Conservation (phyloP, 2,329 filamentous ascomycete species). For the Penicillium oxalicum region DNA sequence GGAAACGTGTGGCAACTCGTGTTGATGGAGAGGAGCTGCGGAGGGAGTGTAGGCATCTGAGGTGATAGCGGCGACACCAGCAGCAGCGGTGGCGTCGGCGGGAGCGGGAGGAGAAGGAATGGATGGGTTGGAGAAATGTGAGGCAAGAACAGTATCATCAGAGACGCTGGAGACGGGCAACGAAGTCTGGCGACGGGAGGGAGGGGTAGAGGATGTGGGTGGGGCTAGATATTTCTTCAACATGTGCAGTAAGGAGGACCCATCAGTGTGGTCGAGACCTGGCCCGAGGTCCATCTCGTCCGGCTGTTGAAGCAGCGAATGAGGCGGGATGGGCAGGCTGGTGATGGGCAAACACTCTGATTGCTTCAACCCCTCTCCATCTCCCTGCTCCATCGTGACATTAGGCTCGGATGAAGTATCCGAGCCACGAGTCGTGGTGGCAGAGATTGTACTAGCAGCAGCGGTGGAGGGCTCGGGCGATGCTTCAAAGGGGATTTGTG, state of each 20-base stretch:
- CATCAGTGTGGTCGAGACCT: conserved; percentile 33
- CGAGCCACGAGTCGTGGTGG: conserved; percentile 2
- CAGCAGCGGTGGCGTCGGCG: too few species aligned
- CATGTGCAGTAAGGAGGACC: conserved; percentile 40
- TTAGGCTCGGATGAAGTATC: conserved; percentile 35
- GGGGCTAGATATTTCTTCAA: conserved; percentile 43
- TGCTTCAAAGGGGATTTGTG: conserved; percentile 9
- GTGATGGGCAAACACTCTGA: conserved; percentile 29
- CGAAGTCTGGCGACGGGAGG: conserved; percentile 42
- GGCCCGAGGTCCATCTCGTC: conserved; percentile 38
- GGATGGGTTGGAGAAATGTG: conserved; percentile 64
- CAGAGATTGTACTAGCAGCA: conserved; percentile 1
- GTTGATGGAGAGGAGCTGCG: conserved; percentile 48
- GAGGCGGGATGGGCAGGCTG: conserved; percentile 40
- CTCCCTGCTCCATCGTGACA: conserved; percentile 38
- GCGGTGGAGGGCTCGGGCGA: conserved; percentile 8
- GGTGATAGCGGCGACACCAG: too few species aligned
- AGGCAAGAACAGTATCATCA: conserved; percentile 59
- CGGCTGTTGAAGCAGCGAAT: conserved; percentile 40
- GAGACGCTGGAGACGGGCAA: conserved; percentile 60
- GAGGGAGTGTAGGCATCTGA: conserved; percentile 29
- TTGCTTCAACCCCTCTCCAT: conserved; percentile 28
- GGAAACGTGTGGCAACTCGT: conserved; percentile 38
- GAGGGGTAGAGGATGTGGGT: conserved; percentile 23
- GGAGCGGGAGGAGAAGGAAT: conserved; percentile 33